phyloP scores from a whole-genome alignment of 2,329 filamentous ascomycete genomes.

The Cercospora sesami region DNA sequence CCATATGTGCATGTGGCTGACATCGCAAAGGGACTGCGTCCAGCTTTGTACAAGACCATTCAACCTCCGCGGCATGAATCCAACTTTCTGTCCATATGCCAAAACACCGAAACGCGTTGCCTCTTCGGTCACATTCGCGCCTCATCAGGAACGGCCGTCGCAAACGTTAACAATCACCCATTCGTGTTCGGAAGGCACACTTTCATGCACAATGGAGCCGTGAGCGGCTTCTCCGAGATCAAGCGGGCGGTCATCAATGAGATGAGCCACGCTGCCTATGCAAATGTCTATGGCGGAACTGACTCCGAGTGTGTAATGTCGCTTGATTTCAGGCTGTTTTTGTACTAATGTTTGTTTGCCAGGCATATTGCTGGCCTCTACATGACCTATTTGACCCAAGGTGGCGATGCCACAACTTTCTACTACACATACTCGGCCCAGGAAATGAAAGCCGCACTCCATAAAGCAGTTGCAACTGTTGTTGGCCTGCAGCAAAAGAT shows the following conservation, averaged over 20 bases:
- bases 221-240: conserved; percentile 50
- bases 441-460: conserved; percentile 50
- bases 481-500: conserved; percentile 49
- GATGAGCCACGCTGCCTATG: conserved; percentile 51
- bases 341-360: background rate
- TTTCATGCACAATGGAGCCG: conserved; percentile 59
- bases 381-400: conserved; percentile 48
- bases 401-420: conserved; percentile 28
- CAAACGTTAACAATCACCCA: conserved; percentile 56
- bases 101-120: conserved; percentile 53
- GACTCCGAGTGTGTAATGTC: conserved; percentile 47
- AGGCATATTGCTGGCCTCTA: conserved; percentile 51
- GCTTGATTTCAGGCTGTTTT: conserved; percentile 27
- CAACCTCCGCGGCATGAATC: conserved; percentile 55
- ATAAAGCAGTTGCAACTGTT: conserved; percentile 46
- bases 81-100: conserved; percentile 55
- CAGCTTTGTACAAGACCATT: conserved; percentile 55
- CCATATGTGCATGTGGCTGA: conserved; percentile 14
- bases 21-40: conserved; percentile 40
- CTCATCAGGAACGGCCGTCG: conserved; percentile 50
- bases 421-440: conserved; percentile 45
- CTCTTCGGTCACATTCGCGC: conserved; percentile 57
- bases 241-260: conserved; percentile 49
- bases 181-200: conserved; percentile 57
- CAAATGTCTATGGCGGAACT: conserved; percentile 52